Conservation (phyloP, 176 grass and related monocot genomes). For the Hordeum vulgare region MorexV3_pseudomolecules_assembly NC_058523.1:18283567-18284066, state of each 20-base stretch:
- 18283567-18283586: too few species aligned
- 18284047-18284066: neutral
- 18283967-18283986: neutral
- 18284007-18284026: neutral
- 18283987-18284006: neutral
- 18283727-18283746: neutral
- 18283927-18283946: neutral
- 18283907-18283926: rapidly evolving
- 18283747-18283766: neutral
- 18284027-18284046: neutral
- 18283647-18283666: too few species aligned
- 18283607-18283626: too few species aligned
- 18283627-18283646: too few species aligned
- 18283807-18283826: neutral
- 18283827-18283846: neutral
- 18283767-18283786: neutral
- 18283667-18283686: too few species aligned
- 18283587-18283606: too few species aligned
- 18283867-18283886: neutral
- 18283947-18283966: neutral
- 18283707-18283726: too few species aligned
- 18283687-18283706: too few species aligned
- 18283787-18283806: neutral
- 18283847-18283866: neutral
- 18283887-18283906: neutral